Evolutionary conservation across 2,329 filamentous ascomycete species (phyloP).

Genomic region (Onygenales sp.): DNA sequence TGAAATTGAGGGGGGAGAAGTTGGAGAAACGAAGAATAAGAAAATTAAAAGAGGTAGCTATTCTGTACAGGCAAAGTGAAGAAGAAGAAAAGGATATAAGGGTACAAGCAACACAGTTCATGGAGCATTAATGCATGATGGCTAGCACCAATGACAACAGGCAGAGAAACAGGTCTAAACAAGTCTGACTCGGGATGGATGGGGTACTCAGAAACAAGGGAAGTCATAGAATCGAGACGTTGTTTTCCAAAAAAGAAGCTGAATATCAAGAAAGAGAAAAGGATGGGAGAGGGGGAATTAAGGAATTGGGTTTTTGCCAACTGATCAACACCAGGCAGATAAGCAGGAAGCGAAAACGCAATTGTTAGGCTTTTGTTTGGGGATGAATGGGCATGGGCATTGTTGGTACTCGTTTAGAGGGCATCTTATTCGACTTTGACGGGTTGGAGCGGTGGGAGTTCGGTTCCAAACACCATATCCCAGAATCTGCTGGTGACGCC

Average conservation of each 20-base stretch:
- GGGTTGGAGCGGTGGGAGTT: slow-evolving; percentile 45
- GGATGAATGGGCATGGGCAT: background rate
- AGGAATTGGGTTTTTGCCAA: background rate
- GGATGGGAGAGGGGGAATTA: background rate
- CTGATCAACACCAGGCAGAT: background rate
- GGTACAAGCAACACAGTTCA: too few relatives aligned
- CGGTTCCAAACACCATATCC: slow-evolving; percentile 86
- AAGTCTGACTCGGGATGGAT: background rate
- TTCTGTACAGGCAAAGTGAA: too few relatives aligned
- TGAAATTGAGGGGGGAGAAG: too few relatives aligned
- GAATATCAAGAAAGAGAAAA: background rate
- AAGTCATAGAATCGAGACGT: background rate
- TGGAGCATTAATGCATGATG: too few relatives aligned
- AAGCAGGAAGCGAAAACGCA: background rate
- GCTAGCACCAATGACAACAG: too few relatives aligned
- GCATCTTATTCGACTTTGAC: slow-evolving; percentile 25
- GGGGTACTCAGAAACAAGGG: background rate
- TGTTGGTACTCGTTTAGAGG: background rate
- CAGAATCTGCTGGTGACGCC: slow-evolving; percentile 95
- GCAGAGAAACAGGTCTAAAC: too few relatives aligned
- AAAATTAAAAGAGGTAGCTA: too few relatives aligned
- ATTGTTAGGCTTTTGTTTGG: background rate
- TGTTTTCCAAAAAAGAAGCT: background rate
- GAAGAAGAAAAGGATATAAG: too few relatives aligned
- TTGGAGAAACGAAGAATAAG: too few relatives aligned